Base-by-base conservation (phyloP, 371 early-diverging fungal species). In the Capillidium heterosporum region DNA sequence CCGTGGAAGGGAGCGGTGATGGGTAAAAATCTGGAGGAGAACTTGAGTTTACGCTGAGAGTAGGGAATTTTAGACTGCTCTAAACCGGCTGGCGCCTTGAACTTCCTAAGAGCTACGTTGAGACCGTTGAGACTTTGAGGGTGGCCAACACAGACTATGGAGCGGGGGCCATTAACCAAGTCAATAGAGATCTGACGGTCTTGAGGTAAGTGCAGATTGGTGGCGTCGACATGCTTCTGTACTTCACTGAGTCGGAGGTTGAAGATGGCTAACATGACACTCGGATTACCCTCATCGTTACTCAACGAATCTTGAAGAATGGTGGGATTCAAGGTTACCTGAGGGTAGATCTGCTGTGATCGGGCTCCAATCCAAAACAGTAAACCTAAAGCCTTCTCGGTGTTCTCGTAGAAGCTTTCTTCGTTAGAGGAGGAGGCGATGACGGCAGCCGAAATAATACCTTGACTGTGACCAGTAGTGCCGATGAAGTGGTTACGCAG, bases 381-480 rank as follows among this genome's bases (percentile, higher is more conserved):
- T 60, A 91, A 71, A 53, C 81, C 82, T 28, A 94, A 75, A 0
- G 90, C 91, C 71, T 89, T 89, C 67, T 81, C 82, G 27, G 89
- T 76, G 65, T 89, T 89, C 55, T 62, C 63, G 52, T 80, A 62
- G 66, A 94, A 91, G 27, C 85, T 84, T 55, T 84, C 84, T 54
- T 84, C 81, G 28, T 90, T 83, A 29, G 77, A 66, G 47, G 91
- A 87, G n/a, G 87, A 66, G 28, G 95, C 74, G 66, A 94, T 80
- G 50, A 86, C 91, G 26, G 86, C 88, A 21, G 95, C 84, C 15
- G 89, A 81, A 63, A 94, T 81, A 59, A 94, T 84, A 57, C 95
- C 95, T 71, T 94, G 95, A 63, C 84, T 84, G 67, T 94, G 95
- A 63, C 95, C 95, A 27, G 93, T 89, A 41, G 86, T 73, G 59